phyloP scores from a whole-genome alignment of 495 filamentous ascomycete genomes.

The Hyaloscypha variabilis region DNA sequence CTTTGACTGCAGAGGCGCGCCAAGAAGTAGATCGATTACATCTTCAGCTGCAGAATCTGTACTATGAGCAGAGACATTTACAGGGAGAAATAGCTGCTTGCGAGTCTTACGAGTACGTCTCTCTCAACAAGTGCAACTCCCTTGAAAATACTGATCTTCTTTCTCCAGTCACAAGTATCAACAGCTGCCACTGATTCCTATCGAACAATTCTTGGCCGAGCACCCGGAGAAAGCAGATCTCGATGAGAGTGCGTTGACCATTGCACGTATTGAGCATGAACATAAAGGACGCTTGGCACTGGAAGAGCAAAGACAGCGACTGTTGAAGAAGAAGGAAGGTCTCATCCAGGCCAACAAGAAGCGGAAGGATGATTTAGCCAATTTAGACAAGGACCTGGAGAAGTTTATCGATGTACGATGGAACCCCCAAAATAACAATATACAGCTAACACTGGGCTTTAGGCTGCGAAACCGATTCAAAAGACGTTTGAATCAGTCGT shows the following conservation, averaged over 20 bases:
- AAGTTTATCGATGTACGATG: slow-evolving; percentile 77
- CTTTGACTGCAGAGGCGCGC: slow-evolving; percentile 79
- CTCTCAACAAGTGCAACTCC: background rate
- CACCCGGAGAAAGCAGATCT: slow-evolving; percentile 72
- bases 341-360: slow-evolving; percentile 95
- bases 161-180: slow-evolving; percentile 78
- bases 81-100: slow-evolving; percentile 89
- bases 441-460: background rate
- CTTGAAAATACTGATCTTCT: background rate
- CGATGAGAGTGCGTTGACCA: slow-evolving; percentile 80
- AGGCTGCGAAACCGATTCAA: slow-evolving; percentile 86
- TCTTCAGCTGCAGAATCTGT: slow-evolving; percentile 91
- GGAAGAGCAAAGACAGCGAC: slow-evolving; percentile 82
- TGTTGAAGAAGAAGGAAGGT: slow-evolving; percentile 87
- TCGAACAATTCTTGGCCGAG: slow-evolving; percentile 78
- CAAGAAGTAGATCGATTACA: slow-evolving; percentile 91
- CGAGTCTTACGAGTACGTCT: slow-evolving; percentile 85
- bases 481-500: slow-evolving; percentile 78
- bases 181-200: slow-evolving; percentile 79
- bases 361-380: slow-evolving; percentile 88
- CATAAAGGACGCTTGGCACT: slow-evolving; percentile 81
- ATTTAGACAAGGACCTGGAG: slow-evolving; percentile 85
- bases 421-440: background rate
- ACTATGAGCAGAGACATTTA: slow-evolving; percentile 93
- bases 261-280: slow-evolving; percentile 91